Conservation (phyloP, 495 filamentous ascomycete species). For the Aspergillus olivimuriae region DNA sequence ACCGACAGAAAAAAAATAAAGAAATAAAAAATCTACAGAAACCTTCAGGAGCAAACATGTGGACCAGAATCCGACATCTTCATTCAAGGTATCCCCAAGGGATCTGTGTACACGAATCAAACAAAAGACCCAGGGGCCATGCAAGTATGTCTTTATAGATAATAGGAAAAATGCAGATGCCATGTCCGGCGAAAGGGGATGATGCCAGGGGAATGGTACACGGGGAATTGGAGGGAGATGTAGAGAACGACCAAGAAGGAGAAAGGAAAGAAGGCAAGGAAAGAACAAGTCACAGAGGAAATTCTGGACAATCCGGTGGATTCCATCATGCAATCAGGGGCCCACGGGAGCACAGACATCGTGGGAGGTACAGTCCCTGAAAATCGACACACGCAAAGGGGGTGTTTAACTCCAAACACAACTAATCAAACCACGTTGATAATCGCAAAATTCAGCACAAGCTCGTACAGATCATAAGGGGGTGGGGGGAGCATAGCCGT, state of each 20-base stretch:
- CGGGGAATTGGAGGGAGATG: neutral
- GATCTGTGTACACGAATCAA: conserved; percentile 6
- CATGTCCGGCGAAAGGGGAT: neutral
- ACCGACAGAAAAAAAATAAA: too few relatives aligned
- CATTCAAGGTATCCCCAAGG: conserved; percentile 2
- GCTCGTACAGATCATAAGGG: conserved; percentile 38
- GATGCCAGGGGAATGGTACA: neutral
- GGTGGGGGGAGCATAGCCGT: conserved; percentile 12
- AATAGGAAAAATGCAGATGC: conserved; percentile 1
- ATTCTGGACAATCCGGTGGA: conserved; percentile 5
- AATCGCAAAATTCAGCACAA: conserved; percentile 32
- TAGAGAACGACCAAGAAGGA: conserved; percentile 3
- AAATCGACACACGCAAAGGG: conserved; percentile 21
- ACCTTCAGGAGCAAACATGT: too few relatives aligned
- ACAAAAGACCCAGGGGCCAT: neutral
- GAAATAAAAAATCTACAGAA: too few relatives aligned
- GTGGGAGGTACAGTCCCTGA: conserved; percentile 14
- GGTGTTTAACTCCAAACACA: conserved; percentile 25
- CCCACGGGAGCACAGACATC: conserved; percentile 6
- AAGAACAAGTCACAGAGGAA: too few relatives aligned
- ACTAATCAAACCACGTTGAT: conserved; percentile 25
- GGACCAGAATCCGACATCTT: conserved; percentile 1
- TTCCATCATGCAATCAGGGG: conserved; percentile 15
- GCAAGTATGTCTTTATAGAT: conserved; percentile 1
- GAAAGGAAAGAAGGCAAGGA: conserved; percentile 8